These are phyloP conservation scores for Artemisia princeps DNA, from an alignment of 140 eudicot species.

Conservation along the genomic window DNA sequence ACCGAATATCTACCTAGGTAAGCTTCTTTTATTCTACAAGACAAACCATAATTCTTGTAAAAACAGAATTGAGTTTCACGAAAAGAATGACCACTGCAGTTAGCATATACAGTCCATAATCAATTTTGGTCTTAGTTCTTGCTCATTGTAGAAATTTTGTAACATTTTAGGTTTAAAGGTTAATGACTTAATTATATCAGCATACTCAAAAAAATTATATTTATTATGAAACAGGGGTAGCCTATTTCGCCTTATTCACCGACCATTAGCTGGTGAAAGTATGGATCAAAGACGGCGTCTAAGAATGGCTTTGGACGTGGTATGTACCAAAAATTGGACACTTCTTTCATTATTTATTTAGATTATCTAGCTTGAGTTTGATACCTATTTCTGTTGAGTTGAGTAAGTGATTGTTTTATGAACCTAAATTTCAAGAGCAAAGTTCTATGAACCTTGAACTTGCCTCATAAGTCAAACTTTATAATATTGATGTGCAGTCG, in stretches of 20 bases:
- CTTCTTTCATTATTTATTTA: conserved; percentile 1
- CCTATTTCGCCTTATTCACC: conserved; percentile 76
- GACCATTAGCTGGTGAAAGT: conserved; percentile 76
- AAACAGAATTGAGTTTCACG: background rate
- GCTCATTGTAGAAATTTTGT: background rate
- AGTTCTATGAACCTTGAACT: background rate
- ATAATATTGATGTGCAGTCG: too few species aligned
- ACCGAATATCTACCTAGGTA: conserved; percentile 91
- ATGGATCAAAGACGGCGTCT: conserved; percentile 74
- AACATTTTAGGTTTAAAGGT: background rate
- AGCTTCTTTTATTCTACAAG: background rate
- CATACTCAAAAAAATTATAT: background rate
- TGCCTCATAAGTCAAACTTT: background rate
- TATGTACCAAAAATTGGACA: conserved; percentile 29
- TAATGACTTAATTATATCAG: background rate
- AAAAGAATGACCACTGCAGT: background rate
- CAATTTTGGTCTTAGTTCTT: too few species aligned
- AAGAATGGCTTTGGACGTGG: conserved; percentile 97
- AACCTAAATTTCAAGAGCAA: too few species aligned
- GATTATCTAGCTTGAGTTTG: background rate
- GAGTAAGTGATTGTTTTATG: too few species aligned
- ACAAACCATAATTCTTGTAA: conserved; percentile 6
- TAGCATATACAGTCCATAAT: background rate
- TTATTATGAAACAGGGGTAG: conserved; percentile 55
- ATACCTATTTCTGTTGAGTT: background rate